Conservation (phyloP, 495 filamentous ascomycete genomes). For the Talaromyces adpressus region DNA sequence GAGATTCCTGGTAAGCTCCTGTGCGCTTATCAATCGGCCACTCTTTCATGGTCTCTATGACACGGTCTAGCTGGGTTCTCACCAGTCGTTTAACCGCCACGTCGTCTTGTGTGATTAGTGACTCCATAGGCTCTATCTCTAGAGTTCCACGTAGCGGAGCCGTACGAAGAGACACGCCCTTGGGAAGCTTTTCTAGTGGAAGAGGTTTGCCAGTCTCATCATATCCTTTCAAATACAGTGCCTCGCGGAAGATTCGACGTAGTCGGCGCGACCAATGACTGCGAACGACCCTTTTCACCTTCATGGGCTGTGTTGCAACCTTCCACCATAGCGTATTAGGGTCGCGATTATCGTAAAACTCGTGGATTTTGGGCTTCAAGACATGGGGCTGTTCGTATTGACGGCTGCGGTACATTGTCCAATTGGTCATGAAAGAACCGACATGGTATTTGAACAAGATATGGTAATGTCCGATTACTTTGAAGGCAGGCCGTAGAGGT, state of each 20-base stretch:
- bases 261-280: conserved; percentile 43
- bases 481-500: neutral
- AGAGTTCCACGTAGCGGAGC: conserved; percentile 3
- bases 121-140: neutral
- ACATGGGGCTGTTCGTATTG: conserved; percentile 1
- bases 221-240: conserved; percentile 49
- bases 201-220: conserved; percentile 40
- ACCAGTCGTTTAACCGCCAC: neutral
- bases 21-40: neutral
- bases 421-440: neutral
- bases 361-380: conserved; percentile 25
- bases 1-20: neutral
- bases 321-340: conserved; percentile 44
- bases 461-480: neutral
- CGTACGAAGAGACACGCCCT: neutral
- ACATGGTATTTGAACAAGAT: neutral
- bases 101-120: neutral
- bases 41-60: neutral
- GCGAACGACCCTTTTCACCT: conserved; percentile 44
- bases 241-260: conserved; percentile 45
- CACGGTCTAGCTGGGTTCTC: neutral
- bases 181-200: neutral
- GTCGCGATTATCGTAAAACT: conserved; percentile 27
- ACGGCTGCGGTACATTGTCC: neutral
- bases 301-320: conserved; percentile 18